These are phyloP conservation scores for Taxillus chinensis DNA, from an alignment of 164 flowering plant genomes.

Conservation along the genomic window DNA sequence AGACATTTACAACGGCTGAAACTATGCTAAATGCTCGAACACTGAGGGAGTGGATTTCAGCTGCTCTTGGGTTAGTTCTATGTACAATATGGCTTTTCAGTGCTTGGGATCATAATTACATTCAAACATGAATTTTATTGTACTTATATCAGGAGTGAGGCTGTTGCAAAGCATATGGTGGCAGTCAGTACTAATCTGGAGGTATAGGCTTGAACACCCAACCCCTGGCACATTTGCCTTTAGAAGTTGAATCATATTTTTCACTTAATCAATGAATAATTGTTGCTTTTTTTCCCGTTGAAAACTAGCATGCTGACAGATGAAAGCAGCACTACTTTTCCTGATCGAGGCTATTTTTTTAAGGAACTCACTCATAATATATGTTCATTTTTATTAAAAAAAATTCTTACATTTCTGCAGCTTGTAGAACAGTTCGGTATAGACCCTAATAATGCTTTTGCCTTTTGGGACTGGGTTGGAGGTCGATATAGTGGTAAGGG, in stretches of 20 bases:
- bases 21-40: conserved; percentile 98
- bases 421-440: conserved; percentile 89
- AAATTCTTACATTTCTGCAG: conserved; percentile 26
- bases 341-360: too few relatives aligned
- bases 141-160: conserved; percentile 53
- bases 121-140: not conserved
- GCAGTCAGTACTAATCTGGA: conserved; percentile 91
- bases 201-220: conserved; percentile 26
- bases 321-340: too few relatives aligned
- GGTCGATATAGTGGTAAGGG: conserved; percentile 88
- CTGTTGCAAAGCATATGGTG: conserved; percentile 98
- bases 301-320: too few relatives aligned
- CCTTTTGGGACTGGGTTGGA: conserved; percentile 96
- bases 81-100: not conserved
- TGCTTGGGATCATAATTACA: not conserved
- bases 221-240: not conserved
- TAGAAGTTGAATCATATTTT: too few relatives aligned
- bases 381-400: too few relatives aligned
- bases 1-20: conserved; percentile 98
- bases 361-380: too few relatives aligned
- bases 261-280: too few relatives aligned
- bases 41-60: conserved; percentile 82
- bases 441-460: conserved; percentile 95
- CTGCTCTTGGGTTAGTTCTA: conserved; percentile 73
- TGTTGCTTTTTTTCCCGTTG: too few relatives aligned